A percentile compares a stretch with the other conserved stretches of the same genome.
These are phyloP conservation scores for Hibiscus tridactylites DNA, from an alignment of 345 rosid species.

Conservation along the genomic window DNA sequence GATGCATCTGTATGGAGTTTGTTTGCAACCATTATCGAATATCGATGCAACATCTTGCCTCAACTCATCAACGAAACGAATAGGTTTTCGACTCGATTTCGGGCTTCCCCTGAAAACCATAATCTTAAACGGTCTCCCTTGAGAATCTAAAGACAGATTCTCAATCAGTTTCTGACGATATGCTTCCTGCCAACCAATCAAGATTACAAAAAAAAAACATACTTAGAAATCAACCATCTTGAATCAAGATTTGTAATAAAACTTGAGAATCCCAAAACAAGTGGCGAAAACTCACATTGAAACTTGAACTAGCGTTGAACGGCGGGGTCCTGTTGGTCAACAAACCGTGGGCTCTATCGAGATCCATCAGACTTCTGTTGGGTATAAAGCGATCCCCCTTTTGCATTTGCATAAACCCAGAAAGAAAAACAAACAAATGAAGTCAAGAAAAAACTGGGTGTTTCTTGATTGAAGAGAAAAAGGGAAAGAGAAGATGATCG, in stretches of 20 bases:
- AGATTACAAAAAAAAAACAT: background rate
- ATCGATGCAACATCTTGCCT: constrained; percentile 26
- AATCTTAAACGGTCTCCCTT: constrained; percentile 43
- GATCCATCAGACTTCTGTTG: constrained; percentile 49
- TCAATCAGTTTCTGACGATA: constrained; percentile 29
- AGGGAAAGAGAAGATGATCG: background rate
- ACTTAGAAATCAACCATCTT: background rate
- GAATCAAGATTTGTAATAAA: too few species aligned
- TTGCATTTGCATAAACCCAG: background rate
- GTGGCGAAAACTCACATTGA: constrained; percentile 13
- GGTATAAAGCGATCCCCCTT: constrained; percentile 50
- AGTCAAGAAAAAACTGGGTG: background rate
- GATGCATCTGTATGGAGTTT: constrained; percentile 15
- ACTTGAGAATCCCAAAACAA: background rate
- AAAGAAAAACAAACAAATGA: background rate
- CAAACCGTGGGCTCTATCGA: constrained; percentile 44
- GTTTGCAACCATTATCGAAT: constrained; percentile 3
- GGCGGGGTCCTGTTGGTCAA: constrained; percentile 27
- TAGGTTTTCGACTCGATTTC: constrained; percentile 26
- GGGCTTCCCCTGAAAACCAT: constrained; percentile 49
- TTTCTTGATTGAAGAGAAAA: background rate
- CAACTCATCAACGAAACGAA: constrained; percentile 29
- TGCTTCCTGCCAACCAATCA: constrained; percentile 21
- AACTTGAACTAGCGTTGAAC: constrained; percentile 10
- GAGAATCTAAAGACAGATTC: constrained; percentile 29